These are phyloP conservation scores for Rutidosis leptorrhynchoides DNA, from an alignment of 129 eudicot genomes.

Conservation along the genomic window DNA sequence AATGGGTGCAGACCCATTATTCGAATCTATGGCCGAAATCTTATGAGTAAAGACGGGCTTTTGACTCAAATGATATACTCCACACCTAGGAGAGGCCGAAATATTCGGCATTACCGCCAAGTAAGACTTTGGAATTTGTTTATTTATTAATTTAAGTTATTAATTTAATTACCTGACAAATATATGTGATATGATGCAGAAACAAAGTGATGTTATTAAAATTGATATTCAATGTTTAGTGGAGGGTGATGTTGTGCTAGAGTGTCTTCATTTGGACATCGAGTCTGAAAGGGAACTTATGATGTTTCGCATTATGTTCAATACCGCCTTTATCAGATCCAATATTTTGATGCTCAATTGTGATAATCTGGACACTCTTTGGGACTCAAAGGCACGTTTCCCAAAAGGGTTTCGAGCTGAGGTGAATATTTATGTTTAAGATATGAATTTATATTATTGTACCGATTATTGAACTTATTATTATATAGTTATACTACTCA, in stretches of 20 bases:
- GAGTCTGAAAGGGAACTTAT: slow-evolving; percentile 93
- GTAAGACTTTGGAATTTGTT: slow-evolving; percentile 34
- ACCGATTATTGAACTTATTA: neutral
- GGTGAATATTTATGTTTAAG: slow-evolving; percentile 41
- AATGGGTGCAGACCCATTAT: slow-evolving; percentile 87
- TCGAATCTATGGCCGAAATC: slow-evolving; percentile 89
- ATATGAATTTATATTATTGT: slow-evolving; percentile 5
- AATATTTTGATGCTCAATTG: slow-evolving; percentile 77
- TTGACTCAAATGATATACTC: slow-evolving; percentile 85
- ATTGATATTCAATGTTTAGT: slow-evolving; percentile 94
- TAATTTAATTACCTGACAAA: neutral
- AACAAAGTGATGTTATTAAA: slow-evolving; percentile 88
- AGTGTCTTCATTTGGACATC: slow-evolving; percentile 81
- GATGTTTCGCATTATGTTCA: slow-evolving; percentile 98
- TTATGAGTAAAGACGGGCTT: slow-evolving; percentile 76
- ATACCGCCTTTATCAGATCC: slow-evolving; percentile 94
- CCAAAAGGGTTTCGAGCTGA: slow-evolving; percentile 95
- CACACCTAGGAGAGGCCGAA: slow-evolving; percentile 69
- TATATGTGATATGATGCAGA: slow-evolving; percentile 51
- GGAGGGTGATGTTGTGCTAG: slow-evolving; percentile 96
- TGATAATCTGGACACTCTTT: slow-evolving; percentile 89
- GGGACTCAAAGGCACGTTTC: slow-evolving; percentile 87
- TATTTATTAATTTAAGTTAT: neutral
- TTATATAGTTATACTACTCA: neutral
- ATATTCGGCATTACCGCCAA: slow-evolving; percentile 76